Percentiles rank a stretch among this genome's conserved stretches.
Evolutionary conservation across 371 early-diverging fungal species (phyloP).

Genomic region (Chytridiales sp.): DNA sequence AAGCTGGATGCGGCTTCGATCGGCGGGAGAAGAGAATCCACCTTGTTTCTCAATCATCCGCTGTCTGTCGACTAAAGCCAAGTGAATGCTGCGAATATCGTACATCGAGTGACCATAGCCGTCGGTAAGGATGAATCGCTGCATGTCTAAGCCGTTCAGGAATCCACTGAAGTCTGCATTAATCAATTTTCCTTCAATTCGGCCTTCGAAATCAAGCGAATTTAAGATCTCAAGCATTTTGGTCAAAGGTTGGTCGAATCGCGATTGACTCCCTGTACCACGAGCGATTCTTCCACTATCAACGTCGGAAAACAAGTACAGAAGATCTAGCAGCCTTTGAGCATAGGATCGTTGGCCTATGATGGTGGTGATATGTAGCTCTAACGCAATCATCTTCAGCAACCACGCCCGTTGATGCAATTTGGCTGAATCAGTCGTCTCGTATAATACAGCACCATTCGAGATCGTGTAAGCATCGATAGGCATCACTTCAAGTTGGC

Average conservation of each 20-base stretch:
- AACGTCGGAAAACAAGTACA: constrained; percentile 49
- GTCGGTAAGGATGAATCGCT: constrained; percentile 50
- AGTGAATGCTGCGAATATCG: constrained; percentile 66
- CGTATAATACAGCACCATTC: background rate
- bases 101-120: constrained; percentile 61
- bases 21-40: background rate
- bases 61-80: constrained; percentile 45
- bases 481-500: constrained; percentile 45
- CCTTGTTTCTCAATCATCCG: constrained; percentile 51
- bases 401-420: constrained; percentile 90
- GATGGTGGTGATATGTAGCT: constrained; percentile 64
- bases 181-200: background rate
- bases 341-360: constrained; percentile 51
- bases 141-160: constrained; percentile 32
- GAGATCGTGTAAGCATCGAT: constrained; percentile 1
- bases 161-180: constrained; percentile 25
- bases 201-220: constrained; percentile 32
- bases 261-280: constrained; percentile 2
- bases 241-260: constrained; percentile 47
- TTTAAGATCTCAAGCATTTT: constrained; percentile 51
- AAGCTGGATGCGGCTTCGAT: constrained; percentile 3
- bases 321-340: constrained; percentile 59
- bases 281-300: constrained; percentile 9
- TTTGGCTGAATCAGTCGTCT: constrained; percentile 36
- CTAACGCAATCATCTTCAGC: constrained; percentile 79